Percentiles rank a stretch among this genome's conserved stretches.
Evolutionary conservation across 2,329 filamentous ascomycete genomes (phyloP).

Genomic region (Talaromyces sp.): DNA sequence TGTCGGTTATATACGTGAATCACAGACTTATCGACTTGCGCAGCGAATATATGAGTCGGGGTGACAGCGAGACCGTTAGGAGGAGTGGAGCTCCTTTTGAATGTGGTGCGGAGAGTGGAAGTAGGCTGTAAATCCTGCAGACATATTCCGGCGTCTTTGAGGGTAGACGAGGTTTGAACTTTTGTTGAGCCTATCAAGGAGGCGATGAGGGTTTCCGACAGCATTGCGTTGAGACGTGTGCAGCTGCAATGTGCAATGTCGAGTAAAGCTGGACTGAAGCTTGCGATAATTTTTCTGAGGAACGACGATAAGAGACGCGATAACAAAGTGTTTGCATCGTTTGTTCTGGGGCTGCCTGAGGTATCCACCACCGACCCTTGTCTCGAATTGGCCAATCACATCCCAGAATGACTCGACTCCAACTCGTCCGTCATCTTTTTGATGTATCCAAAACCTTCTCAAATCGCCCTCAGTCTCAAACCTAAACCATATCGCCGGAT

Average conservation of each 20-base stretch:
- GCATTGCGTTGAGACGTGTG: slow-evolving; percentile 35
- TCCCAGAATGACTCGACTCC: background rate
- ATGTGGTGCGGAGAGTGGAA: slow-evolving; percentile 68
- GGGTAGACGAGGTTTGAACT: slow-evolving; percentile 46
- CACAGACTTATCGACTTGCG: slow-evolving; percentile 85
- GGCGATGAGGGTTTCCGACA: slow-evolving; percentile 49
- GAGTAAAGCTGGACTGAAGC: slow-evolving; percentile 8
- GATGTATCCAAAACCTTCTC: slow-evolving; percentile 12
- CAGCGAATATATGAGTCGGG: slow-evolving; percentile 81
- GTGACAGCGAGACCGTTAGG: slow-evolving; percentile 76
- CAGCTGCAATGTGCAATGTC: slow-evolving; percentile 15
- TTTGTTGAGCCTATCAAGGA: slow-evolving; percentile 44
- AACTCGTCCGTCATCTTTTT: background rate
- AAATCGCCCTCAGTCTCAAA: background rate
- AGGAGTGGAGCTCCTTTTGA: slow-evolving; percentile 89
- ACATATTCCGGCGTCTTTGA: slow-evolving; percentile 83
- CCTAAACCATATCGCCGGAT: slow-evolving; percentile 4
- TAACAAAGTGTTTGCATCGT: slow-evolving; percentile 30
- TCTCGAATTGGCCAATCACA: background rate
- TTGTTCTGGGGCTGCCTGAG: background rate
- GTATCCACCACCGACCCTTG: background rate
- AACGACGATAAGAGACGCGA: slow-evolving; percentile 10
- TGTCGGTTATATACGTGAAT: slow-evolving; percentile 86
- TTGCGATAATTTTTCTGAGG: slow-evolving; percentile 13
- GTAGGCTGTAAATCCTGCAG: slow-evolving; percentile 76